phyloP scores from a whole-genome alignment of 306 rosid species.

The Acacia melanoxylon region DNA sequence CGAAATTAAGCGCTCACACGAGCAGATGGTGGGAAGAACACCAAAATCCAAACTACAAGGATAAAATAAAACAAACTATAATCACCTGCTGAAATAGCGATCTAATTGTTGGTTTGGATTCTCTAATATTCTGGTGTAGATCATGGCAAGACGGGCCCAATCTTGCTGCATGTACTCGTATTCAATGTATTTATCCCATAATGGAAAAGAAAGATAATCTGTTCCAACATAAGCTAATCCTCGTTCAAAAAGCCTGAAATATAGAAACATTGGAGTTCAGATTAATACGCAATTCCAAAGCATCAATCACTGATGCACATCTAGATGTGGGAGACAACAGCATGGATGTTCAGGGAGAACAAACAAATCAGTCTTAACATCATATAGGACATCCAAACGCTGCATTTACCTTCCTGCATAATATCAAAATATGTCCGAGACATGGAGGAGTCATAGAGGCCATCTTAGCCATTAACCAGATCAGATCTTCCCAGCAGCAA shows the following conservation, averaged over 20 bases:
- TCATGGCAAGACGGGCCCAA: constrained; percentile 88
- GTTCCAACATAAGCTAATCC: constrained; percentile 96
- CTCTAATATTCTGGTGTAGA: constrained; percentile 87
- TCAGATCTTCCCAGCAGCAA: constrained; percentile 99
- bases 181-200: constrained; percentile 98
- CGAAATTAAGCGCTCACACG: neutral
- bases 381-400: constrained; percentile 94
- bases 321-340: constrained; percentile 66
- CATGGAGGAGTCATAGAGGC: constrained; percentile 97
- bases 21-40: neutral
- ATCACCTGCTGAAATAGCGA: constrained; percentile 89
- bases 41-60: neutral
- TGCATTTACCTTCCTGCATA: constrained; percentile 99
- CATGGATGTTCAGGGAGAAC: constrained; percentile 69
- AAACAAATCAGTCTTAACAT: constrained; percentile 89
- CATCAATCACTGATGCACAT: constrained; percentile 48
- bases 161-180: constrained; percentile 97
- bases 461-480: constrained; percentile 97
- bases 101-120: constrained; percentile 96
- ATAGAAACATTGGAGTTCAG: constrained; percentile 26
- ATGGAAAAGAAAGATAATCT: constrained; percentile 89
- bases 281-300: constrained; percentile 46
- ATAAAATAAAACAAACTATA: neutral
- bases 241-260: constrained; percentile 95
- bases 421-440: constrained; percentile 91